These are phyloP conservation scores for Aspergillus wentii DNA, from an alignment of 495 filamentous ascomycete genomes.

Conservation along the genomic window DNA sequence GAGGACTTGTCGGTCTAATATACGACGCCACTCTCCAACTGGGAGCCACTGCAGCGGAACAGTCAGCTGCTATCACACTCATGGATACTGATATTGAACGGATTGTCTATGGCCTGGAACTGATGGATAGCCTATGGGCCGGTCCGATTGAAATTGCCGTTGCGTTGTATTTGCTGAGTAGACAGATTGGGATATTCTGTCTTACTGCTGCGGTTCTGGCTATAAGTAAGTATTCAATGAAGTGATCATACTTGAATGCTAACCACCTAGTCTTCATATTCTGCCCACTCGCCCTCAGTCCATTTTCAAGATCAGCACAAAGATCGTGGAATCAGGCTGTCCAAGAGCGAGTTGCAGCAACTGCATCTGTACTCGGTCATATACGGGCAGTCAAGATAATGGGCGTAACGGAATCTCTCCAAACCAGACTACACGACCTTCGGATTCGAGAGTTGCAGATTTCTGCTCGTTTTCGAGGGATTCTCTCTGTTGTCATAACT, in stretches of 20 bases:
- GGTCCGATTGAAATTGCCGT: conserved; percentile 44
- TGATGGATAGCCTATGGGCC: conserved; percentile 44
- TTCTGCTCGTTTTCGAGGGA: too few relatives aligned
- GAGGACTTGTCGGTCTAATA: conserved; percentile 41
- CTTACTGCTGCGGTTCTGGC: conserved; percentile 37
- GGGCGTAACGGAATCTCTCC: too few relatives aligned
- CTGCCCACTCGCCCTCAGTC: too few relatives aligned
- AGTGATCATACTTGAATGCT: too few relatives aligned
- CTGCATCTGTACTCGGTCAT: too few relatives aligned
- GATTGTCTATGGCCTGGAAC: conserved; percentile 21
- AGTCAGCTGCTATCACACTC: conserved; percentile 43
- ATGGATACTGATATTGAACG: conserved; percentile 49
- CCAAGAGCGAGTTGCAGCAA: too few relatives aligned
- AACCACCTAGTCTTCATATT: too few relatives aligned
- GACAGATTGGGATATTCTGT: conserved; percentile 35
- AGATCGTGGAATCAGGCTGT: background rate
- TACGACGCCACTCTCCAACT: conserved; percentile 34
- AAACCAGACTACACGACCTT: too few relatives aligned
- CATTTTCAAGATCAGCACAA: background rate
- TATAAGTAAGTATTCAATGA: conserved; percentile 16
- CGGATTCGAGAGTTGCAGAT: too few relatives aligned
- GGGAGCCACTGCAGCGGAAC: conserved; percentile 14
- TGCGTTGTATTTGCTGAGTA: conserved; percentile 44
- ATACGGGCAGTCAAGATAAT: too few relatives aligned
- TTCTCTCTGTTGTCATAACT: too few relatives aligned